Evolutionary conservation across 177 flowering plant genomes (phyloP), one percentile per base, ranked within the genome.

Genomic region (Tripterygium wilfordii): DNA sequence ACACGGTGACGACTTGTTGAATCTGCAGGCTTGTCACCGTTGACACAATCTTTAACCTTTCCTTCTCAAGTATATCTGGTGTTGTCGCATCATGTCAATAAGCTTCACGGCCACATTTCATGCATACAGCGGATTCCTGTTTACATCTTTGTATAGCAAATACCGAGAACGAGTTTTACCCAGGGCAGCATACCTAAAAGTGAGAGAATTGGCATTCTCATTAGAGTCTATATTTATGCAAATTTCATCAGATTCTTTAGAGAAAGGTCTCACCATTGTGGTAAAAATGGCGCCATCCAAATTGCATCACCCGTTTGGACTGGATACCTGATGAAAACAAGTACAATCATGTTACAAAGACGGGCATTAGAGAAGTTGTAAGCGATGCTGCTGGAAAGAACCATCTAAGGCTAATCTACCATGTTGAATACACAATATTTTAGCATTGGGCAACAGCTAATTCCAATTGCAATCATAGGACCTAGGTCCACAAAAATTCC

Each of bases 251-350:
- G 4, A n/a, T n/a, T n/a, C n/a, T n/a, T 12, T 48, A 36, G 40
- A 4, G 3, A 14, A 12, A 10, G 16, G 9, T 21, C 86, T 65
- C 51, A 92, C 99, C 99, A 89, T 48, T 89, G 99, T 30, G 96
- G 99, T 51, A 94, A 95, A 68, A 94, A 92, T 36, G 98, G 98
- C 15, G 96, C 96, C 96, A 92, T 92, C 99, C 99, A 94, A 51
- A 94, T 89, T 10, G 61, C 81, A 68, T 92, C 99, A 13, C 97
- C 97, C 0, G 99, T 72, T 78, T 92, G 85, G 47, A 92, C 76
- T 27, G 99, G 97, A 57, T 89, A 94, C 98, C 98, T 42, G 18
- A 2, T 23, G 10, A 2, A 12, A 42, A 23, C 4, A n/a, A 42
- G n/a, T n/a, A n/a, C n/a, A n/a, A 25, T 17, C 30, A 42, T 3